phyloP scores from a whole-genome alignment of 108 stramenopile species.

The Nitzschia inconspicua region DNA sequence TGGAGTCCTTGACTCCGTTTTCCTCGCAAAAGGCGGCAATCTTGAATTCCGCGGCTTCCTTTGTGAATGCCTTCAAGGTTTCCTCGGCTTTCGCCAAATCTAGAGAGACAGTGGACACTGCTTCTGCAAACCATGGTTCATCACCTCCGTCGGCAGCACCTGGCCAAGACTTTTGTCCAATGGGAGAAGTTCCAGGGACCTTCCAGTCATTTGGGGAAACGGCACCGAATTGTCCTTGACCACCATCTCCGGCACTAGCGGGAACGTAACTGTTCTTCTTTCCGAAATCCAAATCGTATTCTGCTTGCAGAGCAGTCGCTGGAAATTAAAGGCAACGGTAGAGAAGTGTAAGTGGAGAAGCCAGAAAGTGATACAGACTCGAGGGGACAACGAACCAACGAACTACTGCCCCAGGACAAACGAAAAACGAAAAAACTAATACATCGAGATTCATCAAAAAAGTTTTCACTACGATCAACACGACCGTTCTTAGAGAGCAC shows the following conservation, averaged over 20 bases:
- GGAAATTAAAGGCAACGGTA: too few species aligned
- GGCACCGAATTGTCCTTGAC: conserved; percentile 90
- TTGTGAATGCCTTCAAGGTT: conserved; percentile 88
- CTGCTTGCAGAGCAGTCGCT: conserved; percentile 39
- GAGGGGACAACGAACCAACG: too few species aligned
- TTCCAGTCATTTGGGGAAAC: conserved; percentile 86
- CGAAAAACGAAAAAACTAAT: too few species aligned
- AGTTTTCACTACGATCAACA: too few species aligned
- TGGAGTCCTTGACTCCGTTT: conserved; percentile 48
- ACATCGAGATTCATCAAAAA: too few species aligned
- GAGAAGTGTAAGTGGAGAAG: too few species aligned
- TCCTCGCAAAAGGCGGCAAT: conserved; percentile 73
- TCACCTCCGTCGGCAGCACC: conserved; percentile 88
- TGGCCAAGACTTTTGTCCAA: conserved; percentile 73
- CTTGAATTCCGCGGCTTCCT: conserved; percentile 88
- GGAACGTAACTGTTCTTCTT: conserved; percentile 83
- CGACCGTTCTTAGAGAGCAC: too few species aligned
- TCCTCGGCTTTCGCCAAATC: conserved; percentile 84
- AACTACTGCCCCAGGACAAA: too few species aligned
- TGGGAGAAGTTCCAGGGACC: conserved; percentile 84
- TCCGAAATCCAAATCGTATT: conserved; percentile 82
- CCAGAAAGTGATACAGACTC: too few species aligned
- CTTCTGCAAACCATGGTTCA: conserved; percentile 92
- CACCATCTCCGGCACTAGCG: conserved; percentile 72
- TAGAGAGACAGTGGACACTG: conserved; percentile 84